These are phyloP conservation scores for Alloascoidea africana DNA, from an alignment of 805 yeast species.

Conservation along the genomic window DNA sequence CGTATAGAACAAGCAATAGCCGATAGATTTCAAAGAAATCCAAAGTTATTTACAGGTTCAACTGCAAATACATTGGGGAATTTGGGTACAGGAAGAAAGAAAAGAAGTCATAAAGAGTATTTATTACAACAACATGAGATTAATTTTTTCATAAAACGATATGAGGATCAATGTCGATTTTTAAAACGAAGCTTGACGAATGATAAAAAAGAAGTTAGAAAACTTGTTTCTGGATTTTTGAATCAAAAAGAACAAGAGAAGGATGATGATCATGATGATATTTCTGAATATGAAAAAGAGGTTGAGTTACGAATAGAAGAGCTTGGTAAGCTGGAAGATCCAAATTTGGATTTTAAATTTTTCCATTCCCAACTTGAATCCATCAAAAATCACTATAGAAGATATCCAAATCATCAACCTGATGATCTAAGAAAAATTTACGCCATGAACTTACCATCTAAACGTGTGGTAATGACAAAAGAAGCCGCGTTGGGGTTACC, in stretches of 20 bases:
- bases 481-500: slow-evolving; percentile 18
- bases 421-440: slow-evolving; percentile 12
- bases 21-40: slow-evolving; percentile 46
- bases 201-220: slow-evolving; percentile 2
- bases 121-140: slow-evolving; percentile 58
- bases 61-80: slow-evolving; percentile 14
- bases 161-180: slow-evolving; percentile 18
- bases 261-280: slow-evolving; percentile 4
- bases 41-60: slow-evolving; percentile 29
- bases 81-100: slow-evolving; percentile 19
- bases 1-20: slow-evolving; percentile 52
- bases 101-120: slow-evolving; percentile 34
- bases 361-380: slow-evolving; percentile 23
- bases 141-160: slow-evolving; percentile 30
- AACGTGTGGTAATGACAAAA: slow-evolving; percentile 7
- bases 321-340: slow-evolving; percentile 11
- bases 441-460: slow-evolving; percentile 6
- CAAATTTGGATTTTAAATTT: slow-evolving; percentile 15
- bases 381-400: slow-evolving; percentile 17
- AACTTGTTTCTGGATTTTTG: neutral
- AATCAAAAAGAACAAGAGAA: slow-evolving; percentile 5
- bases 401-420: slow-evolving; percentile 16
- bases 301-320: too few relatives aligned
- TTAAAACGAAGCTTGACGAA: slow-evolving; percentile 8
- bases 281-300: slow-evolving; percentile 4